Percentiles rank a stretch among this genome's conserved stretches.
Evolutionary conservation across 305 asterid genomes (phyloP).

Genomic region (Fraxinus latifolia): DNA sequence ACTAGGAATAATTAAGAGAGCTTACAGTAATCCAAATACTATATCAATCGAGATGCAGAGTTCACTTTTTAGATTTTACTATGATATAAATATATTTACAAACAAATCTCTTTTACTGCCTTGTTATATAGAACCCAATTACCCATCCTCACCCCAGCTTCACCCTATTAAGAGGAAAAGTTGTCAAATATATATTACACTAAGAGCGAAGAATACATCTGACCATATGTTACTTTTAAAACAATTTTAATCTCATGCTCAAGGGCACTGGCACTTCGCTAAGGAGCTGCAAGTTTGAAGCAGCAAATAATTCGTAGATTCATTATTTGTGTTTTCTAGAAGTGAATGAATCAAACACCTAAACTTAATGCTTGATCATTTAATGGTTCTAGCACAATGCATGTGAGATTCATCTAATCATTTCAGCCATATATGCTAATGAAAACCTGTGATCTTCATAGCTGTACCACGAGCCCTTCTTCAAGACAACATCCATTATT

Average conservation of each 20-base stretch:
- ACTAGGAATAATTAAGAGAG: background rate
- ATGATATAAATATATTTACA: background rate
- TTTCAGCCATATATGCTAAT: background rate
- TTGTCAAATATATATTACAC: background rate
- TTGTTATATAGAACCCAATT: background rate
- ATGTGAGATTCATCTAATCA: background rate
- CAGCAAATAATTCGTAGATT: background rate
- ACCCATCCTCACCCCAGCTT: background rate
- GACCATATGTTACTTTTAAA: background rate
- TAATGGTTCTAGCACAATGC: background rate
- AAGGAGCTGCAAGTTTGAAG: background rate
- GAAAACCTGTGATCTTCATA: slow-evolving; percentile 81
- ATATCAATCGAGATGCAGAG: background rate
- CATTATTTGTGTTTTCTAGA: background rate
- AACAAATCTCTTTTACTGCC: background rate
- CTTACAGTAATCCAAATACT: background rate
- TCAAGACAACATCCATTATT: slow-evolving; percentile 62
- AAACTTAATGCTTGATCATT: background rate
- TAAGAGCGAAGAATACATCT: background rate
- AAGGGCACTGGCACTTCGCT: background rate
- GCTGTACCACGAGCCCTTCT: slow-evolving; percentile 97
- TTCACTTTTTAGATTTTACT: background rate
- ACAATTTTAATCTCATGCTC: background rate
- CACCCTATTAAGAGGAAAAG: background rate
- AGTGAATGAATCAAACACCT: slow-evolving; percentile 5